These are phyloP conservation scores for Halophytophthora polymorphica DNA, from an alignment of 352 stramenopile species.

Conservation along the genomic window DNA sequence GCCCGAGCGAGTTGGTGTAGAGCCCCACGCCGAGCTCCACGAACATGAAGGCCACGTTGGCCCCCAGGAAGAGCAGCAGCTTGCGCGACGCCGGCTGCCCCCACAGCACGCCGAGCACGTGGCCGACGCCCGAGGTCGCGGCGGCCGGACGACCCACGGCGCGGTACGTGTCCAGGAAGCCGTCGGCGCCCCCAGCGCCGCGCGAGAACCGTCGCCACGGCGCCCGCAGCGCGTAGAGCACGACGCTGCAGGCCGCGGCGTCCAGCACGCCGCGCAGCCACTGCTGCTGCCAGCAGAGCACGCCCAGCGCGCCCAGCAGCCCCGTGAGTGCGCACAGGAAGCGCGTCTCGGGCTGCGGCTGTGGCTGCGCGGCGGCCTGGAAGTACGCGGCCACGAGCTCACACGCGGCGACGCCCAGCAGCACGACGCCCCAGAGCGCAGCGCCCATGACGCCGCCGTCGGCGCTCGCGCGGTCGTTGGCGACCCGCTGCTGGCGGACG, in stretches of 20 bases:
- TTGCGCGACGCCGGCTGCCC: conserved; percentile 58
- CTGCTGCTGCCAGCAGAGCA: conserved; percentile 38
- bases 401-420: conserved; percentile 11
- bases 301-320: conserved; percentile 34
- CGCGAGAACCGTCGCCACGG: conserved; percentile 19
- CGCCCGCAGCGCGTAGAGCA: conserved; percentile 47
- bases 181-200: conserved; percentile 11
- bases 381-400: conserved; percentile 18
- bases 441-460: conserved; percentile 18
- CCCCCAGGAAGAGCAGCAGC: conserved; percentile 78
- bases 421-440: conserved; percentile 20
- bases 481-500: conserved; percentile 25
- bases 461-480: conserved; percentile 22
- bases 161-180: conserved; percentile 45
- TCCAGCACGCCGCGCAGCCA: conserved; percentile 51
- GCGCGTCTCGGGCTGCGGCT: conserved; percentile 24
- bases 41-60: conserved; percentile 87
- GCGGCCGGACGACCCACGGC: conserved; percentile 1
- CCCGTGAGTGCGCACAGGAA: conserved; percentile 41
- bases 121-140: neutral
- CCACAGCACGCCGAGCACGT: conserved; percentile 51
- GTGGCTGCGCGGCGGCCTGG: conserved; percentile 8
- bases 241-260: conserved; percentile 33
- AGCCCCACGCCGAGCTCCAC: conserved; percentile 83
- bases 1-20: conserved; percentile 79